Conservation (phyloP, 2,329 filamentous ascomycete genomes). For the Cladosporium sp. region DNA sequence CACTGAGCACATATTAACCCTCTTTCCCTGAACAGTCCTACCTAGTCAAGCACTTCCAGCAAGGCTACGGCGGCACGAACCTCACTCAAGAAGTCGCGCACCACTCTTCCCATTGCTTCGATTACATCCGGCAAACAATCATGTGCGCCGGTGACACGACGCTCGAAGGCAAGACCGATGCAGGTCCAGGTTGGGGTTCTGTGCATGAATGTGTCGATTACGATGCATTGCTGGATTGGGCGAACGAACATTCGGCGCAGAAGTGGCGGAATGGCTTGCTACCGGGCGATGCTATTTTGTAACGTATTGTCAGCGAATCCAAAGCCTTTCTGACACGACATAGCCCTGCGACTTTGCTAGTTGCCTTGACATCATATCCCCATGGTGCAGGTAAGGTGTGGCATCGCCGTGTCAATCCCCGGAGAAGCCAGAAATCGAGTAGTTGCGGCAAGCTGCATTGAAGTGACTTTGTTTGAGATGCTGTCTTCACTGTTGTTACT, state of each 20-base stretch:
- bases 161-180: conserved; percentile 18
- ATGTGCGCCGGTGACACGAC: conserved; percentile 30
- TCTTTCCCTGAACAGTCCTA: background rate
- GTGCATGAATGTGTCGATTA: conserved; percentile 12
- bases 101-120: conserved; percentile 29
- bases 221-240: conserved; percentile 8
- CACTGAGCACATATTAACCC: background rate
- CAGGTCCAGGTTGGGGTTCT: conserved; percentile 10
- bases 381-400: no score
- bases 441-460: no score
- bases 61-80: conserved; percentile 17
- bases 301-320: background rate
- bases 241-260: conserved; percentile 10
- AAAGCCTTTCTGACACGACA: background rate
- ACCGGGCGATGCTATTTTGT: conserved; percentile 5
- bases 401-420: no score
- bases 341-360: background rate
- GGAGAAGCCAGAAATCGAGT: no score
- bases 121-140: conserved; percentile 28
- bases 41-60: conserved; percentile 12
- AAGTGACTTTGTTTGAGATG: no score
- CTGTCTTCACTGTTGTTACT: no score
- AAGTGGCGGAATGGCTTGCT: conserved; percentile 11
- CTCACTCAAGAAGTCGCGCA: conserved; percentile 17
- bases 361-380: background rate